Base-by-base conservation (phyloP, 2,329 filamentous ascomycete species). In the Xylaria arbuscula region DNA sequence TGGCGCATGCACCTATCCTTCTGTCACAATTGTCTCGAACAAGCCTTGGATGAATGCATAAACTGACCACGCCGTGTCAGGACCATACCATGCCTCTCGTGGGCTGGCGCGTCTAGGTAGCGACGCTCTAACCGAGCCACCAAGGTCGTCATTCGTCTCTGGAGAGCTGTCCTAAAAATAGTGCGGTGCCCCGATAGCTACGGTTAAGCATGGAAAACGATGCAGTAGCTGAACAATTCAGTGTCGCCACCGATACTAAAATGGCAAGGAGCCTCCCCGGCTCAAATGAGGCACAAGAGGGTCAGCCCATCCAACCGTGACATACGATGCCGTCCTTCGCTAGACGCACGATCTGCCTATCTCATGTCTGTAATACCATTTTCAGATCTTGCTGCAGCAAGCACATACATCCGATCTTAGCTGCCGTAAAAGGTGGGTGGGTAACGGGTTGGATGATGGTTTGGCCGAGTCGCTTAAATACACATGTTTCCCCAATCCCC, bases 11-110 rank as follows among this genome's bases (percentile, higher is more conserved):
- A 71, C 69, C 68, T 71, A 72, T 74, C 74, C 72, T 72, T 71
- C 73, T 70, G 72, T 75, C 72, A 77, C 72, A 75, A 73, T 71
- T 75, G 71, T 75, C 69, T 73, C 70, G 75, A 74, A 70, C 73
- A 40, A 42, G 45, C 51, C 62, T 56, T 68, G 48, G 55, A 54
- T 40, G 50, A 32, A 54, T 70, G 67, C 64, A 67, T 67, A 50
- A 45, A 53, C n/a, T 54, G 51, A 34, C 63, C 50, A 38, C 17
- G 55, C 48, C 47, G 40, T 62, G 66, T 61, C 53, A 62, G 54
- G 64, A 67, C 48, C 54, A 45, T 57, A 57, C 55, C 55, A 45
- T 55, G 15, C 53, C 34, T 40, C 55, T 57, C 54, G 8, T 45
- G 55, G 55, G 55, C 55, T 57, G 36, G 55, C 55, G 55, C 55